These are phyloP conservation scores for Antitrichia curtipendula DNA, from an alignment of 225 moss, liverwort and hornwort genomes.

Conservation along the genomic window DNA sequence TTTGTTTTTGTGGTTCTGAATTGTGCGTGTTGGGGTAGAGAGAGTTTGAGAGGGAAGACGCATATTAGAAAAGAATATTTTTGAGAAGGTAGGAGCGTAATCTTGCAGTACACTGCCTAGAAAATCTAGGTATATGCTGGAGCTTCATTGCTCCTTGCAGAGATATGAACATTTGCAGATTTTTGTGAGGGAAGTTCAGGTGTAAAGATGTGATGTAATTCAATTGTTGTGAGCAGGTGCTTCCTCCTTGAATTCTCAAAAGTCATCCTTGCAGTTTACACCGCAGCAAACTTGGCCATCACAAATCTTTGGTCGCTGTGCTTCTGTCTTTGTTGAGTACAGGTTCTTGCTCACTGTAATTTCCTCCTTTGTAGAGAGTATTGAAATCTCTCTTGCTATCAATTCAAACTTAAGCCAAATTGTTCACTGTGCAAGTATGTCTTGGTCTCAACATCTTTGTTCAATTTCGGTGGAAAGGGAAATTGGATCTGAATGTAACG, in stretches of 20 bases:
- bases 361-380: not conserved
- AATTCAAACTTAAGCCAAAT: not conserved
- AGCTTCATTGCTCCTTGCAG: not conserved
- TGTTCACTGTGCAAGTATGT: not conserved
- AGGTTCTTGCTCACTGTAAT: conserved; percentile 1
- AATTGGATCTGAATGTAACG: no score
- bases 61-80: not conserved
- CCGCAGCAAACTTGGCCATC: conserved; percentile 8
- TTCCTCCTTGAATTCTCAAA: not conserved
- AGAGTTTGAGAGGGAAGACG: not conserved
- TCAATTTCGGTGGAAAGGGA: not conserved
- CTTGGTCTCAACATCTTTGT: not conserved
- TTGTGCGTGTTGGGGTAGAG: not conserved
- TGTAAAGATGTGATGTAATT: not conserved
- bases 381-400: not conserved
- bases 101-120: not conserved
- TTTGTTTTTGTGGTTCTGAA: not conserved
- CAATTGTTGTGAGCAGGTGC: not conserved
- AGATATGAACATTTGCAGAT: not conserved
- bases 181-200: not conserved
- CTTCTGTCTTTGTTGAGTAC: conserved; percentile 27
- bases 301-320: conserved; percentile 4
- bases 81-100: not conserved
- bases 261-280: not conserved
- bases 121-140: not conserved